phyloP scores from a whole-genome alignment of 305 asterid species.

The Rubia balearica region DNA sequence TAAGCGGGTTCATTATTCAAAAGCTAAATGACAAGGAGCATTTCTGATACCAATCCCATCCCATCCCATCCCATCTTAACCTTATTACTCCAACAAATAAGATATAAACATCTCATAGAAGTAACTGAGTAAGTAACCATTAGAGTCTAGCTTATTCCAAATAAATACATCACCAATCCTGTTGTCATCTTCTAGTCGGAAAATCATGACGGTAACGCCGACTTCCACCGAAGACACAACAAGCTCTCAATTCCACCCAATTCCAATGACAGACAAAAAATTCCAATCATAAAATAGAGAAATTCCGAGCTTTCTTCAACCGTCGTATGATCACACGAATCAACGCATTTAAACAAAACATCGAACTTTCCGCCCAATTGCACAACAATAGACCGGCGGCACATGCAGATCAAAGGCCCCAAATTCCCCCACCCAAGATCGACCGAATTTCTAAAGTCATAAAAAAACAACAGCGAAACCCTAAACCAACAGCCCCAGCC shows the following conservation, averaged over 20 bases:
- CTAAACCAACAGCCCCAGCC: conserved; percentile 4
- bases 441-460: neutral
- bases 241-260: neutral
- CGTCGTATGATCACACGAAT: neutral
- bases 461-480: neutral
- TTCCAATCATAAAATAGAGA: neutral
- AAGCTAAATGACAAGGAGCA: neutral
- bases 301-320: neutral
- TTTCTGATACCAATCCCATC: neutral
- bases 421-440: conserved; percentile 8
- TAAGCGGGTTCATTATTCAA: neutral
- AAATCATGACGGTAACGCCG: neutral
- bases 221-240: neutral
- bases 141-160: neutral
- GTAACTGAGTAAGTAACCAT: conserved; percentile 4
- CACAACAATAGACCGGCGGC: neutral
- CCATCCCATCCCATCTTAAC: neutral
- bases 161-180: neutral
- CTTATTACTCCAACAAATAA: conserved; percentile 1
- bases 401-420: conserved; percentile 11
- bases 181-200: neutral
- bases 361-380: neutral
- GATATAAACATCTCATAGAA: neutral
- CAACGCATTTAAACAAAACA: neutral
- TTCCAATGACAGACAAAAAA: neutral